Percentiles rank a stretch among this genome's conserved stretches.
Evolutionary conservation across 75 land plant genomes (phyloP).

Genomic region (Cupressus sempervirens): DNA sequence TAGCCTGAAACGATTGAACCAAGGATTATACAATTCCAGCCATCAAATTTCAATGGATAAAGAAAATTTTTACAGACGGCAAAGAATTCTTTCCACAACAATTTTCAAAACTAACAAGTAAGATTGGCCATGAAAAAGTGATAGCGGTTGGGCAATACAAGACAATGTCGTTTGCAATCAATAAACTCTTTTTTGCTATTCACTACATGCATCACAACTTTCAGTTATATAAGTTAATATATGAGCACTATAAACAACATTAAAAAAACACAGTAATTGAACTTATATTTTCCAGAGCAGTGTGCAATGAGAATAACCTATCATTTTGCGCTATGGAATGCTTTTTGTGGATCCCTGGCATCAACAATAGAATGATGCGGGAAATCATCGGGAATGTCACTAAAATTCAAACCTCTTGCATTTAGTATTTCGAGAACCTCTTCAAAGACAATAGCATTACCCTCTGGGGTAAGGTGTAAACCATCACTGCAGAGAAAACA

Average conservation of each 20-base stretch:
- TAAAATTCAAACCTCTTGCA: not conserved
- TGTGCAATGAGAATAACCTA: not conserved
- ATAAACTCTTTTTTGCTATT: not conserved
- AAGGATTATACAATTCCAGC: not conserved
- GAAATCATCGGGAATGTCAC: conserved; percentile 9
- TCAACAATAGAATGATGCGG: conserved; percentile 11
- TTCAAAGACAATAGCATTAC: conserved; percentile 36
- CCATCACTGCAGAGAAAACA: conserved; percentile 62
- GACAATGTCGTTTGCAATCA: not conserved
- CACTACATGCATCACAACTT: not conserved
- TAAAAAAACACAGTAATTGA: not conserved
- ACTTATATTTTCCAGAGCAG: not conserved
- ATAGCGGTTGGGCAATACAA: not conserved
- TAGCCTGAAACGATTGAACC: not conserved
- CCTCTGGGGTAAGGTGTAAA: conserved; percentile 67
- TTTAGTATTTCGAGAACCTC: conserved; percentile 6
- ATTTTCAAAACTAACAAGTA: not conserved
- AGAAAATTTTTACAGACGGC: not conserved
- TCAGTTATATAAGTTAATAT: not conserved
- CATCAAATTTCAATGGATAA: not conserved
- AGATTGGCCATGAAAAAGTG: not conserved
- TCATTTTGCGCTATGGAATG: not conserved
- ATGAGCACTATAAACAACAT: not conserved
- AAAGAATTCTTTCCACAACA: not conserved
- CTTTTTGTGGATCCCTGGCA: conserved; percentile 5